phyloP scores from a whole-genome alignment of 2,329 filamentous ascomycete genomes.

The Aureobasidium namibiae region DNA sequence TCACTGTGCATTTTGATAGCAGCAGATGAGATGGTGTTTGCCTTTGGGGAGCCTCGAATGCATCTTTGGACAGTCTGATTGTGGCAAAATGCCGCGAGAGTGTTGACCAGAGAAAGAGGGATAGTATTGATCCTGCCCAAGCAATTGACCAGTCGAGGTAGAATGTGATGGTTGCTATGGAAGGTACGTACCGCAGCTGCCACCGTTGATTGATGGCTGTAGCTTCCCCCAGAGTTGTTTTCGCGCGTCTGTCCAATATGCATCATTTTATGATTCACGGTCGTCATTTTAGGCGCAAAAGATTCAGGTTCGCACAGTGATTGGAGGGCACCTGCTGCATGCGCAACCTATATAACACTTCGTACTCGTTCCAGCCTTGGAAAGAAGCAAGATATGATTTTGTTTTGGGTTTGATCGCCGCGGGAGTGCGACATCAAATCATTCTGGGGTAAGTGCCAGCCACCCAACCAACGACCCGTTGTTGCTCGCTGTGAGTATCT shows the following conservation, averaged over 20 bases:
- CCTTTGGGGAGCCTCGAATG: no score
- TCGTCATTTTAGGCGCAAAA: neutral
- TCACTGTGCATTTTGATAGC: neutral
- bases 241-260: neutral
- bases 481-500: neutral
- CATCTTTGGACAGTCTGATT: no score
- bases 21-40: no score
- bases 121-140: no score
- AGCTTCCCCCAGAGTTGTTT: constrained; percentile 9
- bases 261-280: neutral
- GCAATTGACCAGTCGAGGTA: no score
- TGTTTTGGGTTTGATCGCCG: neutral
- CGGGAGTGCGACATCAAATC: constrained; percentile 2
- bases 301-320: neutral
- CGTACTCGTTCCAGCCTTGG: neutral
- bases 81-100: no score
- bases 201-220: neutral
- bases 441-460: constrained; percentile 10
- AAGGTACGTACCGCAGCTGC: neutral
- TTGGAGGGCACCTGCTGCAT: neutral
- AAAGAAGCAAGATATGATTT: neutral
- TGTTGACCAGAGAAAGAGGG: no score
- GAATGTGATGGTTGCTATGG: neutral
- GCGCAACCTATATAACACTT: neutral
- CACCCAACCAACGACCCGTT: constrained; percentile 3